Base-by-base conservation (phyloP, 768 basidiomycete genomes). In the Gymnopilus dilepis region DNA sequence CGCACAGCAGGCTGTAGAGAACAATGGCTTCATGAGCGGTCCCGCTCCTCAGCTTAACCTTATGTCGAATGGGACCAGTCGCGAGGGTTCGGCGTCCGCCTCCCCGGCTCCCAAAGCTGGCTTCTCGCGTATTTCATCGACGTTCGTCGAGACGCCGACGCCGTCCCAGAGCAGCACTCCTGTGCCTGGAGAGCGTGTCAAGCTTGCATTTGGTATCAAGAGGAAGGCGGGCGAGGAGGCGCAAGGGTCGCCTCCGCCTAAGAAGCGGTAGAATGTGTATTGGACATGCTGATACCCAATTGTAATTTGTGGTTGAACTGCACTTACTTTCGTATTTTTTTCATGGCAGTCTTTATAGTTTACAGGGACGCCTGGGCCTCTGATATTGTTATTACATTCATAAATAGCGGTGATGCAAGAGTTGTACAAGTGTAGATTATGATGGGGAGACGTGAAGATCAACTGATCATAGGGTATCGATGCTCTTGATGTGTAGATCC, bases 191-290 rank as follows among this genome's bases (percentile, higher is more conserved):
- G 92, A 94, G 69, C 82, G 92, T 54, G 83, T 86, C 31, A 94
- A 87, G 74, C 85, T 95, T 42, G 84, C 86, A 5, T 87, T 94
- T 70, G 88, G 88, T 33, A 77, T 81, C 47, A 95, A 95, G 80
- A 80, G 94, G 69, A 95, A 94, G 72, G 91, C 90, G 4, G 84
- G 74, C 1, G 89, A 89, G 31, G 92, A 93, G 58, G 80, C 82
- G n/a, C 74, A 77, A 21, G 88, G 83, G 13, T 82, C 87, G 4
- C 91, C 91, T 6, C 84, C 89, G 8, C 71, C 86, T 24, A 94
- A 94, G 78, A 74, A 78, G 54, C 77, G 82, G 50, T 82, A 72
- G 41, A 59, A 22, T 2, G 15, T 37, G 9, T 9, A 11, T 31
- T 26, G 17, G 47, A 31, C 6, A 3, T 4, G 6, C 7, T 8